Conservation (phyloP, 140 eudicot species). For the Cichorium intybus region DNA sequence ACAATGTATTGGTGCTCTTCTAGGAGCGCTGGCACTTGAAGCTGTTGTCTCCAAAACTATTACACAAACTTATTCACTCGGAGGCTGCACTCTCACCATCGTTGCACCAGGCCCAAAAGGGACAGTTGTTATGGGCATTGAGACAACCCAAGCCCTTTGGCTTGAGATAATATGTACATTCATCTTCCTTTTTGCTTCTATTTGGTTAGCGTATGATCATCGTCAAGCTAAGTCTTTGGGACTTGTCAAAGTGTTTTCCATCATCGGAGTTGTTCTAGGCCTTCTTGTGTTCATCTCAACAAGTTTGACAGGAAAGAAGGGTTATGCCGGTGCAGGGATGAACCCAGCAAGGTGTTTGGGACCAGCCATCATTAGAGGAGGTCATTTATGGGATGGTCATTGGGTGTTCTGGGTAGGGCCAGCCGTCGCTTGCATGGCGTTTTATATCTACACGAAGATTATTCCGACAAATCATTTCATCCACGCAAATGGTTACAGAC, state of each 20-base stretch:
- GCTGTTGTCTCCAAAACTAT: conserved; percentile 49
- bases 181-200: conserved; percentile 57
- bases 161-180: conserved; percentile 58
- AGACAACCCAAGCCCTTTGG: conserved; percentile 67
- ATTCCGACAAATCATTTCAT: conserved; percentile 61
- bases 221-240: conserved; percentile 61
- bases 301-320: conserved; percentile 46
- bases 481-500: conserved; percentile 34
- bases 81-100: conserved; percentile 65
- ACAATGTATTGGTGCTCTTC: conserved; percentile 57
- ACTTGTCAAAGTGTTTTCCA: conserved; percentile 26
- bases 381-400: conserved; percentile 68
- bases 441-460: conserved; percentile 60
- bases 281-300: conserved; percentile 55
- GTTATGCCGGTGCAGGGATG: conserved; percentile 66
- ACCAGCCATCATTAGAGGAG: conserved; percentile 66
- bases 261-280: conserved; percentile 54
- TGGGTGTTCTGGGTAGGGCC: conserved; percentile 88
- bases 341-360: conserved; percentile 80
- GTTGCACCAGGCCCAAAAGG: conserved; percentile 59
- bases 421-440: conserved; percentile 46
- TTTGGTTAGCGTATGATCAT: conserved; percentile 68
- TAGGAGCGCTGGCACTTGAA: conserved; percentile 69
- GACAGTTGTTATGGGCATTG: conserved; percentile 48
- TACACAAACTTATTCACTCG: conserved; percentile 49